Evolutionary conservation across 306 rosid genomes (phyloP), one percentile per base, ranked within the genome.

Genomic region (Carpinus viminea): DNA sequence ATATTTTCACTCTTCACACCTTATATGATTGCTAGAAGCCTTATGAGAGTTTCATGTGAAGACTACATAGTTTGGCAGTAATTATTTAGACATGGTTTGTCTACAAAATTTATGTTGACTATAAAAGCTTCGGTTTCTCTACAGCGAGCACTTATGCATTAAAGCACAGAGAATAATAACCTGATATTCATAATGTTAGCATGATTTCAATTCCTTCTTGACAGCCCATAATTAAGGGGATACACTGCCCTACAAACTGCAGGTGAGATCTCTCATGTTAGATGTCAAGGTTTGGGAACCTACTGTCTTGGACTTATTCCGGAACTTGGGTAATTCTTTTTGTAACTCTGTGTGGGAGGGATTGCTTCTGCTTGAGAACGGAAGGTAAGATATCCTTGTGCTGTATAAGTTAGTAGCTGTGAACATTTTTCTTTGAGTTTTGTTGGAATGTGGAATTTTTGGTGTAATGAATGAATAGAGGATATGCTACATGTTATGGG

Each of bases 251-350:
- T 77, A 69, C 72, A 76, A 74, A 79, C 84, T 88, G 92, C 93
- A 94, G 98, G 98, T 95, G 86, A 87, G 98, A 87, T 95, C 98
- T 71, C 79, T 95, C 74, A 91, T 86, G 57, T 83, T 92, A 78
- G 98, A 95, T 76, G 98, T 95, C 80, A 92, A 80, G 89, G 92
- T 92, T 69, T 95, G 98, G 98, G 98, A 95, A 70, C 88, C 97
- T 78, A 86, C 95, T 46, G 70, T 95, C 83, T 61, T 95, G 92
- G 91, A 88, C 81, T 90, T 89, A 72, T 95, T 95, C 78, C 88
- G 77, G 85, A 92, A 86, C 85, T 86, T 95, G 83, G 98, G 98
- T 20, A 95, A 95, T 90, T 78, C 93, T 79, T 92, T 72, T 84
- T 89, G 97, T 80, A 95, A 95, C 83, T 89, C 97, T 55, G 34